These are phyloP conservation scores for Mycena chlorophos DNA, from an alignment of 768 basidiomycete species.

Conservation along the genomic window DNA sequence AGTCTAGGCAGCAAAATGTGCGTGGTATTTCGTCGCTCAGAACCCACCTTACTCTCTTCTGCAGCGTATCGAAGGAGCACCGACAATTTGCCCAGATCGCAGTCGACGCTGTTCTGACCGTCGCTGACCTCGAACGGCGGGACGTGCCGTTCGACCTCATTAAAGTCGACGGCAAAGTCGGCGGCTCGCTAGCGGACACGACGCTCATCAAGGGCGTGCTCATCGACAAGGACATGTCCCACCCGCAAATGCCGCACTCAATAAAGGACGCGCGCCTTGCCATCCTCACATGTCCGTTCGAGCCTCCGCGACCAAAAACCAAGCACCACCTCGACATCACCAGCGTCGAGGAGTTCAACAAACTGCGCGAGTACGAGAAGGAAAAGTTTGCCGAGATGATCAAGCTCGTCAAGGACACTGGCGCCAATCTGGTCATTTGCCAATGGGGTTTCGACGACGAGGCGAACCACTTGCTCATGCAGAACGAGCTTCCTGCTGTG, in stretches of 20 bases:
- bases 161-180: slow-evolving; percentile 99
- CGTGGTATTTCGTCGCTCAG: slow-evolving; percentile 25
- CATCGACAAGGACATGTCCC: slow-evolving; percentile 99
- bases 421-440: slow-evolving; percentile 97
- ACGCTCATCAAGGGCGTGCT: slow-evolving; percentile 95
- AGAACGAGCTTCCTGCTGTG: slow-evolving; percentile 95
- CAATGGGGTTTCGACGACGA: slow-evolving; percentile 99
- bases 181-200: slow-evolving; percentile 94
- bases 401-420: slow-evolving; percentile 90
- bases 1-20: slow-evolving; percentile 98
- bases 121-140: slow-evolving; percentile 91
- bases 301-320: slow-evolving; percentile 98
- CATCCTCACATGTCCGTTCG: slow-evolving; percentile 98
- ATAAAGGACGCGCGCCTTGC: slow-evolving; percentile 90
- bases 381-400: slow-evolving; percentile 98
- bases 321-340: slow-evolving; percentile 99
- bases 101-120: slow-evolving; percentile 92
- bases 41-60: slow-evolving; percentile 1
- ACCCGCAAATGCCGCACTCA: slow-evolving; percentile 92
- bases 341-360: slow-evolving; percentile 94
- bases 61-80: slow-evolving; percentile 95
- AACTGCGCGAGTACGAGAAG: slow-evolving; percentile 91
- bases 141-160: slow-evolving; percentile 98
- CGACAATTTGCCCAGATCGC: slow-evolving; percentile 96
- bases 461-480: slow-evolving; percentile 96